Evolutionary conservation across 805 yeast genomes (phyloP), one percentile per base, ranked within the genome.

Genomic region (Metschnikowia koreensis): DNA sequence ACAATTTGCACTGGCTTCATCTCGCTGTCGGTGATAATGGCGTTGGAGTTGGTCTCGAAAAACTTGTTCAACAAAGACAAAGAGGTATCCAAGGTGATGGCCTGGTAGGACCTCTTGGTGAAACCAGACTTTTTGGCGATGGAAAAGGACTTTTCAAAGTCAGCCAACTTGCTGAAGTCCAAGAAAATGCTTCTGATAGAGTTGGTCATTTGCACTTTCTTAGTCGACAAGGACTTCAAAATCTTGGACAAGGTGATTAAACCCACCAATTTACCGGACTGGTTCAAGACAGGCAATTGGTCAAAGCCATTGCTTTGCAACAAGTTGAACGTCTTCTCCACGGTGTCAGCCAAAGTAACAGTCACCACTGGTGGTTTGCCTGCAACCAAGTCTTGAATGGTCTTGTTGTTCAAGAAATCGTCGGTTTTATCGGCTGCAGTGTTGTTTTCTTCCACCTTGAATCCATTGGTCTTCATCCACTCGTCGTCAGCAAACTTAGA

Each of bases 401-500:
- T 83, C 54, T 67, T 70, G 47, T 59, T 56, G 38, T 65, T 50
- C 62, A 77, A 69, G 60, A 73, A 65, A 46, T 68, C 70, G 54
- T 75, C 79, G 22, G 79, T 69, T 57, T 77, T 77, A 41, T 63
- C 67, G 50, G 71, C 69, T 17, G 74, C 63, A 49, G 79, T 67
- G 49, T 76, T 73, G 27, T 60, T 72, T 47, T 79, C 79, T 57
- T 82, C 88, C 58, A 86, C 81, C 54, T 68, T 67, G 64, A 89
- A 84, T 2, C 87, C 87, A 66, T 89, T 87, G 61, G 81, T 81
- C 66, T 79, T 80, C 87, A 89, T 83, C 96, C 96, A 89, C 70
- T 88, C 96, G 63, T 89, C 96, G 67, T 89, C 96, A 38, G 88
- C 93, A 65, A 89, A 89, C 73, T 89, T 89, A 57, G 94, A 83